Percentiles rank a stretch among this genome's conserved stretches.
phyloP scores from a whole-genome alignment of 129 eudicot species.

The Centrapalus pauciflorus region DNA sequence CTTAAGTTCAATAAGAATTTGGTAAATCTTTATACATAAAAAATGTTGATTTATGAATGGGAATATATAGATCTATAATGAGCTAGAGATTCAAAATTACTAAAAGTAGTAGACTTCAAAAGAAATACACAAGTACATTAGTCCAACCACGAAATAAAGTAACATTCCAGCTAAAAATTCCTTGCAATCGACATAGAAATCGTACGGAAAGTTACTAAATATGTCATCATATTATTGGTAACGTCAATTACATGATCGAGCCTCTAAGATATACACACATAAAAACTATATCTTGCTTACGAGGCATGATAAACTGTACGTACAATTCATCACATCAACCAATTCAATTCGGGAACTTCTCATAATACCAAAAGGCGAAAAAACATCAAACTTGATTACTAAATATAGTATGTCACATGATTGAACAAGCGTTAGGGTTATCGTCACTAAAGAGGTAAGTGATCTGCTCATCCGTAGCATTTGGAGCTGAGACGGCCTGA shows the following conservation, averaged over 20 bases:
- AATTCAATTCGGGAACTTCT: background rate
- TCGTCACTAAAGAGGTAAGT: conserved; percentile 74
- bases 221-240: conserved; percentile 16
- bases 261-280: conserved; percentile 20
- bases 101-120: background rate
- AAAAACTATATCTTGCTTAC: conserved; percentile 20
- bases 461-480: conserved; percentile 52
- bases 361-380: conserved; percentile 5
- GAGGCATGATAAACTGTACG: conserved; percentile 24
- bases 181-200: background rate
- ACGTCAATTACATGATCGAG: conserved; percentile 5
- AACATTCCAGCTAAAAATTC: background rate
- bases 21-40: background rate
- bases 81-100: background rate
- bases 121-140: background rate
- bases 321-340: conserved; percentile 26
- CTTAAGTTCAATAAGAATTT: no score
- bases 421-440: conserved; percentile 84
- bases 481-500: conserved; percentile 49
- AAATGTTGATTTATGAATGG: background rate
- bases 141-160: background rate
- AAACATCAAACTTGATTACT: conserved; percentile 8
- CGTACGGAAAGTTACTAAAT: background rate
- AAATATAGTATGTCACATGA: conserved; percentile 48
- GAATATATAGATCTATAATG: background rate